phyloP scores from a whole-genome alignment of 495 filamentous ascomycete species.

The Apodospora peruviana region DNA sequence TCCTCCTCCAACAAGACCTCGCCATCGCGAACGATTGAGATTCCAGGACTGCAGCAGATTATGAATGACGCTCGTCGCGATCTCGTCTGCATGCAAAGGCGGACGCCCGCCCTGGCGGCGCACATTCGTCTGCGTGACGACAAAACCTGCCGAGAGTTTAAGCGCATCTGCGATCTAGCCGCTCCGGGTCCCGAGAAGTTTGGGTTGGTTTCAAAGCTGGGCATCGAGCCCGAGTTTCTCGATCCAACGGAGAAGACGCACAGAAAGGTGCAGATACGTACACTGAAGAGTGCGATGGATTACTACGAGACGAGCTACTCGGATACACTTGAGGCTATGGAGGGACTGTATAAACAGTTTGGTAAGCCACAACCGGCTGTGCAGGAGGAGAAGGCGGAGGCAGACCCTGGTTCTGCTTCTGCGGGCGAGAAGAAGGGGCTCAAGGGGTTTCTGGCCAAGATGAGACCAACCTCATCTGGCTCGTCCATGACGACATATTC shows the following conservation, averaged over 20 bases:
- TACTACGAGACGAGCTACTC: constrained; percentile 24
- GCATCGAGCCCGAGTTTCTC: constrained; percentile 60
- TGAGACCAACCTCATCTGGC: too few relatives aligned
- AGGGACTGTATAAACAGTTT: too few relatives aligned
- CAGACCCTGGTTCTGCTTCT: constrained; percentile 5
- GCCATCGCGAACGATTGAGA: constrained; percentile 3
- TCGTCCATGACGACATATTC: too few relatives aligned
- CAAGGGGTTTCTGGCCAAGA: constrained; percentile 1
- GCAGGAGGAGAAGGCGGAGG: neutral
- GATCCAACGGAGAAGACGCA: constrained; percentile 63
- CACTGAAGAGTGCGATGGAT: constrained; percentile 44
- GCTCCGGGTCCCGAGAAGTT: constrained; percentile 1
- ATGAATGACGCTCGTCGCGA: constrained; percentile 9
- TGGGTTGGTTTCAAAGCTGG: constrained; percentile 11
- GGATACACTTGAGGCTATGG: too few relatives aligned
- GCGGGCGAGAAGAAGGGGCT: too few relatives aligned
- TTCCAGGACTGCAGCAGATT: neutral
- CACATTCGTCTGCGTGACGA: constrained; percentile 4
- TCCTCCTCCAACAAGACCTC: neutral
- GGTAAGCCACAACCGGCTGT: too few relatives aligned
- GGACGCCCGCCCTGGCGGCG: constrained; percentile 2
- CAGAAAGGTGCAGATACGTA: constrained; percentile 52
- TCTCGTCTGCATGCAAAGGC: constrained; percentile 3
- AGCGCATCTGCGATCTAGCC: constrained; percentile 3
- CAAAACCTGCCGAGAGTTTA: neutral